Evolutionary conservation across 495 filamentous ascomycete species (phyloP), one percentile per base, ranked within the genome.

Genomic region (Neurospora hispaniola): DNA sequence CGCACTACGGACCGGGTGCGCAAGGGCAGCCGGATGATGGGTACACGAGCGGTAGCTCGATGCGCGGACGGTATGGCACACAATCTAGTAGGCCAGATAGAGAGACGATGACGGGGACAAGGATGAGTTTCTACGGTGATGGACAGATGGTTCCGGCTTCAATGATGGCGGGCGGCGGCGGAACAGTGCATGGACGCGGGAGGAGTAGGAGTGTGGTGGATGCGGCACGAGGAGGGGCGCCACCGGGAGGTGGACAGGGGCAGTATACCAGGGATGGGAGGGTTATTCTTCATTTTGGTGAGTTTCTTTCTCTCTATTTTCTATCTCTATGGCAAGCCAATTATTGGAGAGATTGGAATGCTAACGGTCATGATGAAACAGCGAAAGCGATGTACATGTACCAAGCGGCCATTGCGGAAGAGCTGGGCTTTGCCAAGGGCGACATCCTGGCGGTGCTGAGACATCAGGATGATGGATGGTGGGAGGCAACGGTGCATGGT

Each of bases 381-480:
- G 96, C 96, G 66, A 91, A 94, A 71, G 94, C 96, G 68, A 85
- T 97, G 84, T 99, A 98, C 82, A 89, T 92, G 84, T 99, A 99
- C 82, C 89, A 90, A 76, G 92, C 96, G 0, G 94, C 93, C 18
- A 99, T 99, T 72, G 92, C 95, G 0, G 96, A 97, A 77, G 96
- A 99, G 81, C 85, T 99, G 42, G 91, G 92, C 20, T 99, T 99
- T 77, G 86, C 88, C 12, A 98, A 98, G 82, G 96, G 96, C 69
- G 96, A 99, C 79, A 86, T 93, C 70, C 84, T 99, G 9, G 93
- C 95, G 1, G 89, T 99, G n/a, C 82, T 97, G 42, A 86, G 93
- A 74, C 89, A 94, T 73, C 96, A 99, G 80, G 96, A 99, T 81
- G 96, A 99, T 78, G 96, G 96, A 12, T 99, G 96, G 96, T 99